A percentile compares a stretch with the other conserved stretches of the same genome.
phyloP scores from a whole-genome alignment of 768 basidiomycete genomes.

The Tephrocybe rancida region DNA sequence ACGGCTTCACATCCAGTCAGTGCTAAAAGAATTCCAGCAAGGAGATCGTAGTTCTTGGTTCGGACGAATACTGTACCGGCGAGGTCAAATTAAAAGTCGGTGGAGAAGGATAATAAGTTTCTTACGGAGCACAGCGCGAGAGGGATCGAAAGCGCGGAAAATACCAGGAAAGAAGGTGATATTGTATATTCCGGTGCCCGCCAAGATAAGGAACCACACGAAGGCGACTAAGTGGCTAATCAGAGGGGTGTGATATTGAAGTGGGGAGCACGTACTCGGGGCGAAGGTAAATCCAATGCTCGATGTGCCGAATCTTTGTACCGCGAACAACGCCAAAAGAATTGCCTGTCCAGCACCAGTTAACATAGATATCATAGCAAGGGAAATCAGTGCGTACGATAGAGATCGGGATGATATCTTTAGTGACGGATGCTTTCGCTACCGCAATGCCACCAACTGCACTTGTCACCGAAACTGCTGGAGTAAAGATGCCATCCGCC shows the following conservation, averaged over 20 bases:
- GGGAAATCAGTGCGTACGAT: conserved; percentile 42
- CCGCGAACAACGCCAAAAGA: conserved; percentile 56
- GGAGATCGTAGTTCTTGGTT: conserved; percentile 59
- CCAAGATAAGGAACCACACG: conserved; percentile 57
- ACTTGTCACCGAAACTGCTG: conserved; percentile 69
- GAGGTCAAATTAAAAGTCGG: not conserved
- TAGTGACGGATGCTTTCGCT: conserved; percentile 48
- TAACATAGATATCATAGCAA: not conserved
- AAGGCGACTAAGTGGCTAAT: conserved; percentile 43
- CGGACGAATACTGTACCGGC: conserved; percentile 60
- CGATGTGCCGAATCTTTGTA: conserved; percentile 62
- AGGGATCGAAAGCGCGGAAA: conserved; percentile 69
- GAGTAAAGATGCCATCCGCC: conserved; percentile 70
- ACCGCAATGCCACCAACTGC: conserved; percentile 72
- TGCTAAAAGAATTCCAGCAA: conserved; percentile 65
- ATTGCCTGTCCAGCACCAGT: conserved; percentile 38
- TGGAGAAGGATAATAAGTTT: not conserved
- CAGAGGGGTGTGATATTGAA: not conserved
- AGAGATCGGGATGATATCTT: conserved; percentile 58
- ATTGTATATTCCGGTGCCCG: conserved; percentile 58
- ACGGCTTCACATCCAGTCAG: conserved; percentile 74
- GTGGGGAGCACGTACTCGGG: conserved; percentile 29
- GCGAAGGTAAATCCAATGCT: conserved; percentile 54
- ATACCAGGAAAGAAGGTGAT: conserved; percentile 56
- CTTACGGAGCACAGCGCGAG: conserved; percentile 63